Percentiles rank a stretch among this genome's conserved stretches.
These are phyloP conservation scores for Coriolopsis trogii DNA, from an alignment of 1,284 basidiomycete genomes.

Conservation along the genomic window DNA sequence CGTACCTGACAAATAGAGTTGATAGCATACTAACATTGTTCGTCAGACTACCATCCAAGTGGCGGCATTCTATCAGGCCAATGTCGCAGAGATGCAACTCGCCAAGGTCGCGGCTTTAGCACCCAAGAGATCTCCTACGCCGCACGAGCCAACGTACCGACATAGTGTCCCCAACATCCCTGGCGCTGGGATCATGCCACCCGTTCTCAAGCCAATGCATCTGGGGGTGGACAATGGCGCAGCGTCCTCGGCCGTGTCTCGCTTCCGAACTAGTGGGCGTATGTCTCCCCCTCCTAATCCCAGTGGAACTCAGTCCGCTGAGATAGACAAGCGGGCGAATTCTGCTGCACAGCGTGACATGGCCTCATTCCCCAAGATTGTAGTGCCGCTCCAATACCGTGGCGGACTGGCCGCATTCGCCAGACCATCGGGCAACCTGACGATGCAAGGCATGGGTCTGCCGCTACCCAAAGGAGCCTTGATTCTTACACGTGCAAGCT, in stretches of 20 bases:
- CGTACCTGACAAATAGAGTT: not conserved
- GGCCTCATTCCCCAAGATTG: not conserved
- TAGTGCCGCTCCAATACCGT: conserved; percentile 3
- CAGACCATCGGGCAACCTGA: too few species aligned
- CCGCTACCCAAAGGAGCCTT: too few species aligned
- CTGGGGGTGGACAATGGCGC: conserved; percentile 9
- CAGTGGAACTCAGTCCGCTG: conserved; percentile 5
- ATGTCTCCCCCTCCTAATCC: conserved; percentile 17
- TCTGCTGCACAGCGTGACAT: not conserved
- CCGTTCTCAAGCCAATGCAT: conserved; percentile 13
- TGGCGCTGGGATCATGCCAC: conserved; percentile 23
- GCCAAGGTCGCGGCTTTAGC: conserved; percentile 41
- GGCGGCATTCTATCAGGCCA: conserved; percentile 63
- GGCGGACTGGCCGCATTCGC: conserved; percentile 12
- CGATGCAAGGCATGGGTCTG: too few species aligned
- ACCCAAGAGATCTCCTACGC: conserved; percentile 37
- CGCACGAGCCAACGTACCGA: conserved; percentile 16
- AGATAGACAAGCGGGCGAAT: conserved; percentile 2
- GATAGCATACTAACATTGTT: conserved; percentile 6
- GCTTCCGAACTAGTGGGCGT: conserved; percentile 10
- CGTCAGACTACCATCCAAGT: conserved; percentile 77
- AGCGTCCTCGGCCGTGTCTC: conserved; percentile 1
- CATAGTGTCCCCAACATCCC: conserved; percentile 4
- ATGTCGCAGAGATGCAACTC: conserved; percentile 49
- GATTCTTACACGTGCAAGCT: too few species aligned